Conservation (phyloP, 805 yeast genomes). For the Yarrowia hollandica region DNA sequence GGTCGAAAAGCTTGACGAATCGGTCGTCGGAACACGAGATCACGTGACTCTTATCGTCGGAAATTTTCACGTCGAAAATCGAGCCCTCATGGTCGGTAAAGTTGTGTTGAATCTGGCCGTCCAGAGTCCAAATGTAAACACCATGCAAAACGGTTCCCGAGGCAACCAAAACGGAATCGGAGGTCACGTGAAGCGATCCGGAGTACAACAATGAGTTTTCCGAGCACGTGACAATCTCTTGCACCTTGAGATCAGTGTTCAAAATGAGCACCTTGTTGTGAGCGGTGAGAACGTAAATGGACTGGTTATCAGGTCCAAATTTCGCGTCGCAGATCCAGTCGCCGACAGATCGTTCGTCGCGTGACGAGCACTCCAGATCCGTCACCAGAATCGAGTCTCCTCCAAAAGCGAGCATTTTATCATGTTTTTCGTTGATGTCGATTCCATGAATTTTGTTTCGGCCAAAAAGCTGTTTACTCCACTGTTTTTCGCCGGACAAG, state of each 20-base stretch:
- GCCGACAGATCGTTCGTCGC: slow-evolving; percentile 45
- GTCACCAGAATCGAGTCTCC: slow-evolving; percentile 63
- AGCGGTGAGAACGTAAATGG: slow-evolving; percentile 65
- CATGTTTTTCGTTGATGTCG: slow-evolving; percentile 42
- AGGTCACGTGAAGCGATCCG: slow-evolving; percentile 61
- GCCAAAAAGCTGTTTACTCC: slow-evolving; percentile 52
- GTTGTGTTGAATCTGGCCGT: slow-evolving; percentile 49
- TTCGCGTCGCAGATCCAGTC: slow-evolving; percentile 80
- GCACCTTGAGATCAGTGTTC: slow-evolving; percentile 38
- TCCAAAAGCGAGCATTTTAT: slow-evolving; percentile 55
- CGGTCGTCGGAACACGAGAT: slow-evolving; percentile 94
- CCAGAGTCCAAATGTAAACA: slow-evolving; percentile 66
- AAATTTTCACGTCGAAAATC: slow-evolving; percentile 74
- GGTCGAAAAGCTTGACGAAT: slow-evolving; percentile 75
- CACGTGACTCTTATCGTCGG: slow-evolving; percentile 53
- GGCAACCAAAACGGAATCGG: slow-evolving; percentile 54
- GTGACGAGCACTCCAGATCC: slow-evolving; percentile 40
- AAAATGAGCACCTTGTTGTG: slow-evolving; percentile 65
- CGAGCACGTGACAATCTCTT: slow-evolving; percentile 48
- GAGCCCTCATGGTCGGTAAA: slow-evolving; percentile 86
- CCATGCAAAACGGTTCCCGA: slow-evolving; percentile 96
- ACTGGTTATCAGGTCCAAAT: slow-evolving; percentile 46
- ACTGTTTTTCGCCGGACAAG: slow-evolving; percentile 44
- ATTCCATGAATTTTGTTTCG: slow-evolving; percentile 85
- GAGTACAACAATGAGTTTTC: slow-evolving; percentile 87